Evolutionary conservation across 352 stramenopile species (phyloP).

Genomic region (Pythium coloratum): DNA sequence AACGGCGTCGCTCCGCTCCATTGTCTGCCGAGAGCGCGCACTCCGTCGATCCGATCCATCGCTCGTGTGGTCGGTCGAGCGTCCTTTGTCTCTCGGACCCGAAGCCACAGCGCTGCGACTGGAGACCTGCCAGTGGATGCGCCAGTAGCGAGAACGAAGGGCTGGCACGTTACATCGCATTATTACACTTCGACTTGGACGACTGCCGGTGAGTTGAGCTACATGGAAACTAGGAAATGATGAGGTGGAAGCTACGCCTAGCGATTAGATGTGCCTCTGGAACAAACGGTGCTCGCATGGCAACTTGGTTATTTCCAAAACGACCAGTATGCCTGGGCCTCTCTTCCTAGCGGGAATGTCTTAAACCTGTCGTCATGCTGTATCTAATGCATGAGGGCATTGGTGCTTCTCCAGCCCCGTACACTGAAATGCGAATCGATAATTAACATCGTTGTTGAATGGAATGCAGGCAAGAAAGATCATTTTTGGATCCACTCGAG

Average conservation of each 20-base stretch:
- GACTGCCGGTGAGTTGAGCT: not conserved
- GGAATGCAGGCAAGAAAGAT: not conserved
- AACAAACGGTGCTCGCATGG: too few relatives aligned
- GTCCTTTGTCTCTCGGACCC: not conserved
- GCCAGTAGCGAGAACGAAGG: not conserved
- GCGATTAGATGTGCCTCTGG: not conserved
- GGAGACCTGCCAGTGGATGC: not conserved
- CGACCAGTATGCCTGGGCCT: too few relatives aligned
- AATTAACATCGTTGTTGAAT: not conserved
- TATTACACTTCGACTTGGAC: not conserved
- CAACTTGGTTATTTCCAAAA: too few relatives aligned
- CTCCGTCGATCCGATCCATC: constrained; percentile 19
- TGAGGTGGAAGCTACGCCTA: not conserved
- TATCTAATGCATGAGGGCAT: not conserved
- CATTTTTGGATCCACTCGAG: not conserved
- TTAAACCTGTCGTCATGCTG: too few relatives aligned
- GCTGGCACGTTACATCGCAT: not conserved
- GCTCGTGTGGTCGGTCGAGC: constrained; percentile 3
- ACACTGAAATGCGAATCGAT: not conserved
- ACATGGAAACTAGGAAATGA: not conserved
- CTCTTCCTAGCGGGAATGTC: too few relatives aligned
- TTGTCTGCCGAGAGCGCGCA: constrained; percentile 12
- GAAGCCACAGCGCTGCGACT: not conserved
- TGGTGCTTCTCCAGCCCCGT: not conserved
- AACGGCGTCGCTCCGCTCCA: constrained; percentile 13